Base-by-base conservation (phyloP, 192 early-diverging fungal species). In the Endogone sp. region DNA sequence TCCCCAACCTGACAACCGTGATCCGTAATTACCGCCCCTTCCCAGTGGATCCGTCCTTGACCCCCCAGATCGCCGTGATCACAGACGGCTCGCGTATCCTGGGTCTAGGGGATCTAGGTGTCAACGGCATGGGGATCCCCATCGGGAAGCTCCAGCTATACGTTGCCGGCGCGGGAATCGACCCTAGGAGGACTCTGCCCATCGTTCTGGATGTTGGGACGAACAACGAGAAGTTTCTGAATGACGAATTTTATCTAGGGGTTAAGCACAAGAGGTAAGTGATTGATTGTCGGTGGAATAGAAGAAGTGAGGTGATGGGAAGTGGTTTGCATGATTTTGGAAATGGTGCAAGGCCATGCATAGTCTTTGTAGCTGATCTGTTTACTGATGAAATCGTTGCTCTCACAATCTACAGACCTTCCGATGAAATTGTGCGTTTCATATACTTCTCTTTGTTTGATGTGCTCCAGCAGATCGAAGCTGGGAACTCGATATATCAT, bases 131-230 rank as follows among this genome's bases (percentile, higher is more conserved):
- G 89, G 94, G 94, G 59, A 98, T 98, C 69, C 92, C 94, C 21
- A 90, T 96, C 29, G 95, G 94, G 75, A 98, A 97, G 77, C 90
- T 98, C 32, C 94, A 94, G 69, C 85, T 98, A 28, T 97, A 96
- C 68, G 89, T 93, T 6, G 91, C 88, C 10, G 92, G 86, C 57
- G 91, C 86, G 21, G 95, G 95, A 55, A 86, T 98, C 61, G 87
- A 95, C 70, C 96, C 94, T 66, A 69, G 86, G 66, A 83, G 86
- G 16, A 94, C 93, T 55, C 85, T 98, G 32, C 96, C 96, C 22
- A 94, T 98, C 71, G 89, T 90, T 59, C 77, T 98, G 27, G 96
- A 98, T 72, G 81, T 95, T 76, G 96, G 96, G 29, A 95, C 94
- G 56, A 92, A 96, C 84, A 97, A 87, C 68, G 83, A 89, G 30